Base-by-base conservation (phyloP, 106 monocot species). In the Posidonia australis region DNA sequence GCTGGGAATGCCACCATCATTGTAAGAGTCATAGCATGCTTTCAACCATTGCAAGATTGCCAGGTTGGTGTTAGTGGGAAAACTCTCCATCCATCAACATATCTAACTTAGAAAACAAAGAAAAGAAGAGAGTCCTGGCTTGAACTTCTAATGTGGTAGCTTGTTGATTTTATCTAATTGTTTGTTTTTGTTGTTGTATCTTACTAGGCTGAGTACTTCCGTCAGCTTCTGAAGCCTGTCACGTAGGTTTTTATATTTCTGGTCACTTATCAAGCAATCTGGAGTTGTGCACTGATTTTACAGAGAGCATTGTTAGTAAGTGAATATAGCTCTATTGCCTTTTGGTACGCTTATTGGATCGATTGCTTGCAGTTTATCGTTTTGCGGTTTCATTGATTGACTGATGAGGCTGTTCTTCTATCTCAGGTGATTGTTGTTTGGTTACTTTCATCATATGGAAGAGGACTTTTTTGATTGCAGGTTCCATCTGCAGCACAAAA, bases 211-310 rank as follows among this genome's bases (percentile, higher is more conserved):
- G 88, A 93, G 72, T 93, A 93, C 68, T 93, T 93, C 69, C 92
- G 92, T 42, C 82, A 84, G n/a, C 83, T 93, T 20, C 78, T 93
- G 56, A 93, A 88, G 71, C 92, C 87, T 11, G 92, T 92, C 31
- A 92, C 92, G 87, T 92, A 92, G 80, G 58, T 74, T 65, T 32
- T 13, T 23, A 46, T 59, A 25, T 17, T 30, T 32, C 5, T 45
- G 29, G 5, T 43, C 20, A 14, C 43, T 12, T 19, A 25, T 21
- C 14, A 3, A 7, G 54, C 9, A 20, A 4, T 12, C 18, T 5
- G 13, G 13, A 42, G 19, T 12, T 11, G 1, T 31, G 0, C 26
- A 3, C n/a, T 10, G 26, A 24, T 13, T 25, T 17, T 3, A 0
- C 12, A 64, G 25, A 27, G 9, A 16, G 10, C 6, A 10, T 64